Conservation (phyloP, 768 basidiomycete species). For the Boletus rufocinnamomeus region DNA sequence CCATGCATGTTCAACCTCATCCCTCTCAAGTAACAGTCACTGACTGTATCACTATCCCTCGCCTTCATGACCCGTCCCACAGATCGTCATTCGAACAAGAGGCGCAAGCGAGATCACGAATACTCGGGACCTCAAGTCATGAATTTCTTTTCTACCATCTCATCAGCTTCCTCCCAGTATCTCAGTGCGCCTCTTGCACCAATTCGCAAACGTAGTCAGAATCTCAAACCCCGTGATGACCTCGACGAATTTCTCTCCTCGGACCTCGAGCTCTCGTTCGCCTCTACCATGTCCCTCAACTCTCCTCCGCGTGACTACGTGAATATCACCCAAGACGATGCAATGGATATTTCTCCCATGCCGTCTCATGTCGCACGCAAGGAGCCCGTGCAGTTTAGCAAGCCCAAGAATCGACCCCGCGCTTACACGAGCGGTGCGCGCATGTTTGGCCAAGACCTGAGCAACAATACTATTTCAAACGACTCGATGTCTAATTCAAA, state of each 20-base stretch:
- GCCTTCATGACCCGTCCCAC: slow-evolving; percentile 41
- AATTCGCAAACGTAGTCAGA: slow-evolving; percentile 51
- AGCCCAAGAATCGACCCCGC: slow-evolving; percentile 51
- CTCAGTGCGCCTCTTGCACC: slow-evolving; percentile 42
- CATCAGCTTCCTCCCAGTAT: slow-evolving; percentile 46
- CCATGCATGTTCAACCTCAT: slow-evolving; percentile 19
- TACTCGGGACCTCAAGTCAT: slow-evolving; percentile 44
- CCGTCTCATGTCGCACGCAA: slow-evolving; percentile 37
- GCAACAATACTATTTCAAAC: slow-evolving; percentile 50
- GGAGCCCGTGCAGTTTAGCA: slow-evolving; percentile 33
- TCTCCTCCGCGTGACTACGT: slow-evolving; percentile 59
- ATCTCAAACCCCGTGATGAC: slow-evolving; percentile 48
- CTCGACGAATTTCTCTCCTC: slow-evolving; percentile 69
- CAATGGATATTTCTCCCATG: slow-evolving; percentile 85
- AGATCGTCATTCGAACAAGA: slow-evolving; percentile 48
- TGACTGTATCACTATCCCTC: slow-evolving; percentile 23
- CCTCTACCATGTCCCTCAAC: slow-evolving; percentile 77
- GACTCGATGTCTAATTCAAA: slow-evolving; percentile 30
- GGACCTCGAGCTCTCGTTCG: slow-evolving; percentile 82
- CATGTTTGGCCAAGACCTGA: slow-evolving; percentile 73
- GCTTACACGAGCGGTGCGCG: slow-evolving; percentile 67
- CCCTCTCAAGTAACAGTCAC: slow-evolving; percentile 11
- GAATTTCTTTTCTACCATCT: slow-evolving; percentile 51
- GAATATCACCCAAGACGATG: slow-evolving; percentile 50
- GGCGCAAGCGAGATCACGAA: slow-evolving; percentile 42